Base-by-base conservation (phyloP, 139 green algal genomes). In the Chlorella ohadii region DNA sequence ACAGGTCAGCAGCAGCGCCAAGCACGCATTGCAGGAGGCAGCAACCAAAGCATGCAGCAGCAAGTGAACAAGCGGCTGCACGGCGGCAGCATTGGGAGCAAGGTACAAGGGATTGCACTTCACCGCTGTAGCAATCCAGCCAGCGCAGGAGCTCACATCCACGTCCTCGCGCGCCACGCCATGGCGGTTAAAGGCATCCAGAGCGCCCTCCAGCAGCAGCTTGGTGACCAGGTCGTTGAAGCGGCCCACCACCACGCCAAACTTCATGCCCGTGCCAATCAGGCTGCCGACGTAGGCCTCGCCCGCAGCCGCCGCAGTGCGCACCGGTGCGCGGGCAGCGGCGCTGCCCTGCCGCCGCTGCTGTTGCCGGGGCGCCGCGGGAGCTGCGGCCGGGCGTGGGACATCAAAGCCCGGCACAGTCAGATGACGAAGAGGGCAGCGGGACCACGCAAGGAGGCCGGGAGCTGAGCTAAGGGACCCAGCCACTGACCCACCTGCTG, bases 161-260 rank as follows among this genome's bases (percentile, higher is more conserved):
- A 98, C 82, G 63, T 95, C 88, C 2, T 85, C 59, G 4, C 72
- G 28, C 0, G 92, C 89, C 27, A 88, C 87, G 13, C 94, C 94
- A 72, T 98, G 92, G 34, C 89, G 78, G 38, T 90, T n/a, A n/a
- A 99, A 94, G 0, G 88, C 80, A 39, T 94, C 95, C 56, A 95
- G 68, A 0, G 92, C 93, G 0, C 97, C 97, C 59, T 96, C 93
- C 39, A 98, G 87, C 33, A 99, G 90, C 63, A 89, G 85, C 84
- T 96, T 96, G n/a, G 97, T 99, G 25, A 99, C 92, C 0, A 99
- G 86, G 78, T 96, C 94, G 90, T 99, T 99, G 92, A 99, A 99
- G 3, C 92, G 89, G 0, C 89, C 94, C 33, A 98, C 94, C 13
- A 99, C 95, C 6, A 98, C 82, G 25, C 81, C 95, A 82, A 93